These are phyloP conservation scores for Avena sativa DNA, from an alignment of 176 grass and related monocot genomes.

Conservation along the genomic window DNA sequence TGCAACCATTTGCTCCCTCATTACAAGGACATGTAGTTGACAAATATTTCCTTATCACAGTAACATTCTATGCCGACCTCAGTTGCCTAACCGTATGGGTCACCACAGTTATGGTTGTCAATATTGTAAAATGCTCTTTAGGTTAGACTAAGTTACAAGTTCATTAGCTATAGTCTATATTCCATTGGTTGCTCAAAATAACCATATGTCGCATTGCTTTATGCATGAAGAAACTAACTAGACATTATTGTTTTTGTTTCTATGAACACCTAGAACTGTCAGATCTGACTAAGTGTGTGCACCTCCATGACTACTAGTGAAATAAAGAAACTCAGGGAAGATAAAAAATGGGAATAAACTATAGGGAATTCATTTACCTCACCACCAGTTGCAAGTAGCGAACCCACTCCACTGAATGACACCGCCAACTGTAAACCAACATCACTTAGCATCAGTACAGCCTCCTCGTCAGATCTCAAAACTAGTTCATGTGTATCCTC, in stretches of 20 bases:
- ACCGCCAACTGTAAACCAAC: slow-evolving; percentile 74
- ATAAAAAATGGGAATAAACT: neutral
- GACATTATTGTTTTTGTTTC: neutral
- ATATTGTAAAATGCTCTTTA: neutral
- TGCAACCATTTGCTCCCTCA: neutral
- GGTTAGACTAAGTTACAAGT: neutral
- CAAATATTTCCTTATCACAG: slow-evolving; percentile 16
- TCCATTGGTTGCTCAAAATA: neutral
- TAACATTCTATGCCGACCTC: neutral
- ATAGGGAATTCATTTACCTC: slow-evolving; percentile 57
- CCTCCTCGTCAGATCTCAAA: slow-evolving; percentile 60
- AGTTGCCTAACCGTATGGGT: slow-evolving; percentile 12
- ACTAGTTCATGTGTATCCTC: slow-evolving; percentile 39
- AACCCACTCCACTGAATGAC: slow-evolving; percentile 82
- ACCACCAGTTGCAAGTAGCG: slow-evolving; percentile 78
- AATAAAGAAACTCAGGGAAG: neutral
- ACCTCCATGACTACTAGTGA: neutral
- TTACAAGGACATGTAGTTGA: neutral
- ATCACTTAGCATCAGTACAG: slow-evolving; percentile 57
- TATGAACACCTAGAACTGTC: neutral
- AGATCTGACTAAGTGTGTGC: neutral
- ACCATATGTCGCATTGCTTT: slow-evolving; percentile 4
- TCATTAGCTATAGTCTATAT: neutral
- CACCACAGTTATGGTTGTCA: neutral
- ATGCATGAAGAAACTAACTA: neutral